phyloP scores from a whole-genome alignment of 2,329 filamentous ascomycete genomes.

The Exophiala calicioides region DNA sequence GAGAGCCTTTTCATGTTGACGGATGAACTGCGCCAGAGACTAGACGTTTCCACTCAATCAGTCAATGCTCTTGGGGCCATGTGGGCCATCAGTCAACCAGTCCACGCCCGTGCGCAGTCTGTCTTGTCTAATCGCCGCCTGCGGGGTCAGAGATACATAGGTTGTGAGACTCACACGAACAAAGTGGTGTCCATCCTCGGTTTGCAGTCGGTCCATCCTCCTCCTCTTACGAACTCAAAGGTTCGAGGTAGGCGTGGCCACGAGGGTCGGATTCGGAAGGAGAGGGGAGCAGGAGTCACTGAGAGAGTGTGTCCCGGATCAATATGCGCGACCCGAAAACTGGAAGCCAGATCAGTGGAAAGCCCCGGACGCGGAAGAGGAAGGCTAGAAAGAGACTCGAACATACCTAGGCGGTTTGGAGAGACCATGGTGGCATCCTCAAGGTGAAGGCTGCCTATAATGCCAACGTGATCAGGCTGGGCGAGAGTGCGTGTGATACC shows the following conservation, averaged over 20 bases:
- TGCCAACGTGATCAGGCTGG: constrained; percentile 22
- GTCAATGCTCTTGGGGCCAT: constrained; percentile 4
- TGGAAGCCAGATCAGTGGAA: constrained; percentile 32
- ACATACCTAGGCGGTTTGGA: constrained; percentile 24
- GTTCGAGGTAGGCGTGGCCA: constrained; percentile 29
- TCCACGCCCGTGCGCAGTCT: background rate
- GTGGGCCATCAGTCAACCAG: background rate
- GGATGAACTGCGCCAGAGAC: constrained; percentile 95
- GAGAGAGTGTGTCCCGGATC: constrained; percentile 38
- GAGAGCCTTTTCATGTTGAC: constrained; percentile 93
- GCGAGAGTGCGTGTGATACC: constrained; percentile 8
- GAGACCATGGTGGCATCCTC: constrained; percentile 26
- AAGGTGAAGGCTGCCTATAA: constrained; percentile 14
- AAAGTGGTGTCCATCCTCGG: constrained; percentile 53
- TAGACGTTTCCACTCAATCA: constrained; percentile 40
- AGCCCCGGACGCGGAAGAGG: constrained; percentile 36
- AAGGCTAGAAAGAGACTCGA: too few species aligned
- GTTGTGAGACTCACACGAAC: constrained; percentile 43
- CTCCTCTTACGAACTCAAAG: constrained; percentile 10
- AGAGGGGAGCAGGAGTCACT: constrained; percentile 27
- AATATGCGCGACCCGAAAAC: constrained; percentile 38
- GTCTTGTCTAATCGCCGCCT: too few species aligned
- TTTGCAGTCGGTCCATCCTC: constrained; percentile 52
- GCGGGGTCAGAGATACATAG: background rate
- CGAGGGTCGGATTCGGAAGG: constrained; percentile 13